phyloP scores from a whole-genome alignment of 2,329 filamentous ascomycete species.

The Nannizziopsis arthrosporioides region DNA sequence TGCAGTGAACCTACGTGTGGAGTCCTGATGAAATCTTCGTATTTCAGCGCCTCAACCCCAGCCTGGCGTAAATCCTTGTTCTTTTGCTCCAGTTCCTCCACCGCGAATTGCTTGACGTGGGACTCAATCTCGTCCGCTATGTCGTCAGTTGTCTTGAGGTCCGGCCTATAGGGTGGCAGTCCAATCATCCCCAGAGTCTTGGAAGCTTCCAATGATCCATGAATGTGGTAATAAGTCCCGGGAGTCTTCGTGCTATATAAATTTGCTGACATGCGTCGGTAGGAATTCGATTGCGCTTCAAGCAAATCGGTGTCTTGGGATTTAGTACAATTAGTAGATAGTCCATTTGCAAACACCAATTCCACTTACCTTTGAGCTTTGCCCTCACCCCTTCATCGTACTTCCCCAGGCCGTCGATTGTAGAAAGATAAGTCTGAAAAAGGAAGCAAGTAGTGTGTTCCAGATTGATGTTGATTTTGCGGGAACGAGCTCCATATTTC shows the following conservation, averaged over 20 bases:
- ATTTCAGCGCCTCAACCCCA: slow-evolving; percentile 48
- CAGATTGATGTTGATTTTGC: slow-evolving; percentile 27
- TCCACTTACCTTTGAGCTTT: slow-evolving; percentile 28
- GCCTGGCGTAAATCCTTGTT: slow-evolving; percentile 48
- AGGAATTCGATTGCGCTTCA: slow-evolving; percentile 57
- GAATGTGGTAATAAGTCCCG: slow-evolving; percentile 62
- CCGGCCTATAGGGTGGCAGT: slow-evolving; percentile 49
- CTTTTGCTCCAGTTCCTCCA: slow-evolving; percentile 46
- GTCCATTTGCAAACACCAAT: not conserved
- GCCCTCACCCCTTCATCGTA: slow-evolving; percentile 28
- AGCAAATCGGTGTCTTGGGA: slow-evolving; percentile 57
- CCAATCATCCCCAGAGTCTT: slow-evolving; percentile 60
- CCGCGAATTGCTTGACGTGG: slow-evolving; percentile 45
- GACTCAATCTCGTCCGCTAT: slow-evolving; percentile 50
- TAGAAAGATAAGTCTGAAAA: slow-evolving; percentile 34
- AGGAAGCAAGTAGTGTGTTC: slow-evolving; percentile 33
- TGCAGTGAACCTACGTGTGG: slow-evolving; percentile 36
- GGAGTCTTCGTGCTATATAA: slow-evolving; percentile 56
- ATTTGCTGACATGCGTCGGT: slow-evolving; percentile 61
- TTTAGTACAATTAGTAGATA: slow-evolving; percentile 13
- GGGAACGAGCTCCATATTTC: slow-evolving; percentile 34
- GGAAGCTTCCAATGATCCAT: slow-evolving; percentile 61
- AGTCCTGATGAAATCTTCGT: slow-evolving; percentile 48
- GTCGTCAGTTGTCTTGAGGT: slow-evolving; percentile 48
- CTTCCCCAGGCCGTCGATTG: slow-evolving; percentile 31